Percentiles rank a stretch among this genome's conserved stretches.
phyloP scores from a whole-genome alignment of 345 rosid genomes.

The Eutrema japonicum region DNA sequence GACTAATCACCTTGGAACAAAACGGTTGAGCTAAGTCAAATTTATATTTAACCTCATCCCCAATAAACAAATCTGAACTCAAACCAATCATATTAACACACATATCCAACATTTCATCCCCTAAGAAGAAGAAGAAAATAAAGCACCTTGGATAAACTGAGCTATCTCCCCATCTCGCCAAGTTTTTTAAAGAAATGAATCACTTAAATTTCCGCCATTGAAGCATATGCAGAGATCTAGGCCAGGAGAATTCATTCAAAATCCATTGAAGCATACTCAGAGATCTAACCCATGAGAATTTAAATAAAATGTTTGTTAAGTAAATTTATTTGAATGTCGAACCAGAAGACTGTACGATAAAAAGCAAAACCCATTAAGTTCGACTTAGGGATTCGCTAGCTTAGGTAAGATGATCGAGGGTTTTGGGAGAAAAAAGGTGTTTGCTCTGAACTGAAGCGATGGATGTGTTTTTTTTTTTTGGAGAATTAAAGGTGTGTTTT shows the following conservation, averaged over 20 bases:
- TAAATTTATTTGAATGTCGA: not conserved
- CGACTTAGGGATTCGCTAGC: too few species aligned
- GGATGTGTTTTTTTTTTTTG: too few species aligned
- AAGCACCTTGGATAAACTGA: conserved; percentile 72
- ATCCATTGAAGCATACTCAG: not conserved
- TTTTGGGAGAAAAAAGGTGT: too few species aligned
- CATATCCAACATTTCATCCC: not conserved
- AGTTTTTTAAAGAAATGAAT: conserved; percentile 45
- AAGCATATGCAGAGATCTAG: not conserved
- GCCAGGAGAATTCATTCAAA: too few species aligned
- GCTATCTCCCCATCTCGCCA: conserved; percentile 86
- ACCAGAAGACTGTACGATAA: conserved; percentile 7
- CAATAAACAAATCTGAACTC: not conserved
- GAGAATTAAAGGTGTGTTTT: too few species aligned
- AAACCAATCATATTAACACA: not conserved
- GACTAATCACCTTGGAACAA: too few species aligned
- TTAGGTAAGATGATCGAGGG: too few species aligned
- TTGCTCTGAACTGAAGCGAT: too few species aligned
- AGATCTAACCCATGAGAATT: not conserved
- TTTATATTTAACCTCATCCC: too few species aligned
- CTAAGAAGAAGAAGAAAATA: too few species aligned
- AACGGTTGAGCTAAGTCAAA: too few species aligned
- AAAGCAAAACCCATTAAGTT: not conserved
- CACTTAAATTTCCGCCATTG: not conserved
- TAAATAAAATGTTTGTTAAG: not conserved